Conservation (phyloP, 2,329 filamentous ascomycete genomes). For the Sporothrix mexicana region DNA sequence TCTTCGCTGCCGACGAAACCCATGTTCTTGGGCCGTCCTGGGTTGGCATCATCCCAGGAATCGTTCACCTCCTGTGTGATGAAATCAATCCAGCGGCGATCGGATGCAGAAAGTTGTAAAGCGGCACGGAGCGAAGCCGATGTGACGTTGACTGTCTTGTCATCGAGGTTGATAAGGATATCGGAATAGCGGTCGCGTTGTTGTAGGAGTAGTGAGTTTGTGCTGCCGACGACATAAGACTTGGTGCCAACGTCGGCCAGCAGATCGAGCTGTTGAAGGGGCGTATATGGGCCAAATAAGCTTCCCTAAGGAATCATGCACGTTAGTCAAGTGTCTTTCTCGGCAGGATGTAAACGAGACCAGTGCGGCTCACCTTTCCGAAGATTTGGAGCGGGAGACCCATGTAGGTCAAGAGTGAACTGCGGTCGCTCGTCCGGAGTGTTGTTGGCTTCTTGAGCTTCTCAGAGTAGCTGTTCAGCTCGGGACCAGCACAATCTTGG, state of each 20-base stretch:
- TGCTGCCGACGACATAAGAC: conserved; percentile 96
- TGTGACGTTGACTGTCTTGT: conserved; percentile 81
- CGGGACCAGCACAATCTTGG: conserved; percentile 95
- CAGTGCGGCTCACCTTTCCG: conserved; percentile 70
- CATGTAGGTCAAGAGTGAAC: conserved; percentile 90
- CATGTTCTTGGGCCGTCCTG: conserved; percentile 87
- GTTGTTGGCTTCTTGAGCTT: conserved; percentile 78
- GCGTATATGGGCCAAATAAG: conserved; percentile 95
- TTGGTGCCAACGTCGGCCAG: conserved; percentile 93
- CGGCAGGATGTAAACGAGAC: background rate
- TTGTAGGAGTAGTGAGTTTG: conserved; percentile 90
- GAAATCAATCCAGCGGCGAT: conserved; percentile 95
- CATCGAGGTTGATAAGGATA: conserved; percentile 94
- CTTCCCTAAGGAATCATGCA: conserved; percentile 65
- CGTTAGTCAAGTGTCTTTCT: background rate
- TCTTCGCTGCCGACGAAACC: conserved; percentile 96
- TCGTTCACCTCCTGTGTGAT: conserved; percentile 92
- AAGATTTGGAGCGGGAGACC: conserved; percentile 94
- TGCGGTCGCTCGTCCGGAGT: conserved; percentile 87
- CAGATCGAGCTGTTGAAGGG: conserved; percentile 88
- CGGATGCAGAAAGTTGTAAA: conserved; percentile 79
- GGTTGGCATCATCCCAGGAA: conserved; percentile 94
- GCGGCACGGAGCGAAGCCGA: conserved; percentile 78
- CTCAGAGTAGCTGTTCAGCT: conserved; percentile 82
- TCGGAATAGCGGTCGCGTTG: conserved; percentile 97